These are phyloP conservation scores for Lomentospora prolificans DNA, from an alignment of 2,329 filamentous ascomycete genomes.

Conservation along the genomic window DNA sequence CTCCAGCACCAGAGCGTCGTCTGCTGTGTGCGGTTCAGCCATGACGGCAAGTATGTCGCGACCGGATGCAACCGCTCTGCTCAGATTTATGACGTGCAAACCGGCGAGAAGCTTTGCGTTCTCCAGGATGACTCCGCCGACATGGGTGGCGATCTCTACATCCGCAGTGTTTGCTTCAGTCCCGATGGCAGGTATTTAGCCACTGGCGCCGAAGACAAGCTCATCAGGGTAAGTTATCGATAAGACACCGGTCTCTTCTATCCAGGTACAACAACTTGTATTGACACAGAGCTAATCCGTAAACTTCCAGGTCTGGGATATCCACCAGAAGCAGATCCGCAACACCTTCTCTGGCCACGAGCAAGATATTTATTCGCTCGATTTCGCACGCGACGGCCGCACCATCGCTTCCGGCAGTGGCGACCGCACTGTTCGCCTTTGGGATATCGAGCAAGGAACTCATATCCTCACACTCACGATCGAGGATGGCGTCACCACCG, in stretches of 20 bases:
- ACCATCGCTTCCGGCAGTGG: slow-evolving; percentile 94
- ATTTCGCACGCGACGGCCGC: slow-evolving; percentile 87
- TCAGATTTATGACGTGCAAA: slow-evolving; percentile 93
- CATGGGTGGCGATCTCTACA: slow-evolving; percentile 87
- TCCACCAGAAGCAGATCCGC: slow-evolving; percentile 69
- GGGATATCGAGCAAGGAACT: slow-evolving; percentile 81
- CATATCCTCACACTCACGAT: slow-evolving; percentile 82
- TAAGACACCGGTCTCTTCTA: too few species aligned
- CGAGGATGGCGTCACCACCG: slow-evolving; percentile 94
- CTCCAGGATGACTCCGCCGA: slow-evolving; percentile 84
- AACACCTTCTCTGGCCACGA: slow-evolving; percentile 95
- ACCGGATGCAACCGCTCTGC: slow-evolving; percentile 97
- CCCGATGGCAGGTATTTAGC: slow-evolving; percentile 89
- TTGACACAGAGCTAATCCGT: slow-evolving; percentile 9
- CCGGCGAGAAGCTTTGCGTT: slow-evolving; percentile 78
- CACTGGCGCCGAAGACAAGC: slow-evolving; percentile 94
- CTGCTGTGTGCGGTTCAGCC: slow-evolving; percentile 94
- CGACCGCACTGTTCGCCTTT: slow-evolving; percentile 87
- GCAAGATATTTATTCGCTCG: slow-evolving; percentile 94
- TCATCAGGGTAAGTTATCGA: slow-evolving; percentile 64
- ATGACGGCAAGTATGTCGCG: slow-evolving; percentile 89
- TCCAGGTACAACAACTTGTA: too few species aligned
- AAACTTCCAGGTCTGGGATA: slow-evolving; percentile 76
- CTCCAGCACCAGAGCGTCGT: slow-evolving; percentile 92
- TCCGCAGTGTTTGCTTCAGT: slow-evolving; percentile 96